Evolutionary conservation across 495 filamentous ascomycete genomes (phyloP).

Genomic region (Apodospora peruviana): DNA sequence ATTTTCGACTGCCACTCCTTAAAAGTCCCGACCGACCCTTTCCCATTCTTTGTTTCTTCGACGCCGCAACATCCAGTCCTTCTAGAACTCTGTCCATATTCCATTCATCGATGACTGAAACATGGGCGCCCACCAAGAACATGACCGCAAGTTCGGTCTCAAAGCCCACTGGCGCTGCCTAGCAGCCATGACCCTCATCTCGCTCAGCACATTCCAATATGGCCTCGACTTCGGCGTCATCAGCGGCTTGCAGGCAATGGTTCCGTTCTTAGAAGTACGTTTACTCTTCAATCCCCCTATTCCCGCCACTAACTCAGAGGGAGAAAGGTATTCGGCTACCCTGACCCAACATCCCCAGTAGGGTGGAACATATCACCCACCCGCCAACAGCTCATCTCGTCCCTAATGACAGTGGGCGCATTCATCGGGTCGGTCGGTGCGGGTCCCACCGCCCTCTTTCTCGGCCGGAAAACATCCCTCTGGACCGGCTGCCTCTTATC

Average conservation of each 20-base stretch:
- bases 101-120: no score
- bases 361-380: conserved; percentile 4
- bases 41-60: no score
- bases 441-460: conserved; percentile 38
- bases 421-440: conserved; percentile 44
- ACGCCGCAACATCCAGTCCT: no score
- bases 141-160: conserved; percentile 4
- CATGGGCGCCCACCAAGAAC: not conserved
- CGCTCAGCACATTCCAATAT: conserved; percentile 52
- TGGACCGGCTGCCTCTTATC: conserved; percentile 42
- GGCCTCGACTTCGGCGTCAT: conserved; percentile 54
- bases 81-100: no score
- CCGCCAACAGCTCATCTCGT: conserved; percentile 45
- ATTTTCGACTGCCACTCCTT: no score
- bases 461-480: conserved; percentile 41
- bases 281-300: no score
- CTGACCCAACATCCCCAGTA: not conserved
- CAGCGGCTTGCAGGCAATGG: conserved; percentile 53
- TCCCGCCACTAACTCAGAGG: no score
- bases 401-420: conserved; percentile 50
- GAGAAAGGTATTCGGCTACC: conserved; percentile 13
- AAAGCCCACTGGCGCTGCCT: conserved; percentile 29
- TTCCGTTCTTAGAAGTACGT: conserved; percentile 45
- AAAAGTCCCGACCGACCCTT: no score
- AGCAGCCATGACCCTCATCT: conserved; percentile 36